phyloP scores from a whole-genome alignment of 2,329 filamentous ascomycete genomes.

The Botryosphaeria agaves region DNA sequence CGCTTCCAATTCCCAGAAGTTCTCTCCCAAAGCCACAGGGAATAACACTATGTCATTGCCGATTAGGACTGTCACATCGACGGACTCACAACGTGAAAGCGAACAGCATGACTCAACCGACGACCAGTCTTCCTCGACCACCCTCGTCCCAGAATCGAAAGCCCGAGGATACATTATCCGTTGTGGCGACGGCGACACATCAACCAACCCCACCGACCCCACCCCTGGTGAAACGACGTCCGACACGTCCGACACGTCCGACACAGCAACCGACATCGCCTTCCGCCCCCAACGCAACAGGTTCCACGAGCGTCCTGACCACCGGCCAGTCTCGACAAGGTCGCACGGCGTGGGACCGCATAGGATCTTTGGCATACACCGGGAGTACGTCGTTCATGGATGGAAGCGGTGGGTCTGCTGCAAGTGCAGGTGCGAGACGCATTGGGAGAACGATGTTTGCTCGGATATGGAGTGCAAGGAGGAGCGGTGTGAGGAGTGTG shows the following conservation, averaged over 20 bases:
- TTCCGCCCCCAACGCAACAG: neutral
- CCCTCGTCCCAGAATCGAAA: too few species aligned
- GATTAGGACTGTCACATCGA: too few species aligned
- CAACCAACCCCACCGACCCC: too few species aligned
- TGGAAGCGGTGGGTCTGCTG: constrained; percentile 13
- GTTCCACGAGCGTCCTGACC: neutral
- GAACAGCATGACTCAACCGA: too few species aligned
- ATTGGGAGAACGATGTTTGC: constrained; percentile 13
- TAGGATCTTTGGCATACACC: too few species aligned
- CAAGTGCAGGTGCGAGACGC: constrained; percentile 8
- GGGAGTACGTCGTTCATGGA: neutral
- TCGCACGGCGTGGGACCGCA: neutral
- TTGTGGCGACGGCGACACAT: too few species aligned
- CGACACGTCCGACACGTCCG: neutral
- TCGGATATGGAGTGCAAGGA: constrained; percentile 10
- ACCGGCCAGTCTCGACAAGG: neutral
- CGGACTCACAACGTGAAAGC: too few species aligned
- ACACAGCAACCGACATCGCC: neutral
- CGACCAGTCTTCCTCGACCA: too few species aligned
- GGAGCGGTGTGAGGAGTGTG: constrained; percentile 7
- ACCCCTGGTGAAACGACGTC: neutral
- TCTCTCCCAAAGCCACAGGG: too few species aligned
- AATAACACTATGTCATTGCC: too few species aligned
- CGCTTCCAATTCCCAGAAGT: too few species aligned
- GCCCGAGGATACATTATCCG: too few species aligned